Base-by-base conservation (phyloP, 176 grass and related monocot species). In the Carex parvula region DNA sequence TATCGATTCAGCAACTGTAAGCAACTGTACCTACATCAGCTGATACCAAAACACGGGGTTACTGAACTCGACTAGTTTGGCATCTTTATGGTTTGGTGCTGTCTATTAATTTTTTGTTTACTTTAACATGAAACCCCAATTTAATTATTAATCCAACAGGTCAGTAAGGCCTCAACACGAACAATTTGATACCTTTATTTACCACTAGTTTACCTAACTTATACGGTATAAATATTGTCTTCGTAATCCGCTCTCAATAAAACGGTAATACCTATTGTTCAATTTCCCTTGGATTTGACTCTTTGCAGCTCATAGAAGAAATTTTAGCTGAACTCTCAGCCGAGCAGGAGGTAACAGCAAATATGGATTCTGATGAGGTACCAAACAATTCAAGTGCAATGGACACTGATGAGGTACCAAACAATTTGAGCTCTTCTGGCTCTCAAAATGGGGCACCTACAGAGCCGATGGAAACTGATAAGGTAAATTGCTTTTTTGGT, bases 301-400 rank as follows among this genome's bases (percentile, higher is more conserved):
- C 35, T 66, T 20, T 29, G 10, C 59, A 98, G 96, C 94, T 98
- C 88, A 72, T 98, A 76, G 96, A 98, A 87, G 95, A 96, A 60
- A 91, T 95, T 80, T 91, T 90, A 48, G 70, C 93, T 76, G 93
- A 95, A 65, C 89, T 93, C 8, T 89, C 89, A 67, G 21, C 75
- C 80, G 14, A 78, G 14, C 81, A 82, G 53, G 91, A 93, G 20
- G 77, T 5, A 80, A 48, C 59, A 54, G 44, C 68, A 30, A 92
- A 93, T 53, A 98, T 93, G 96, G 93, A 98, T 5, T 90, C 85
- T 66, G 89, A 98, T 81, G 86, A 94, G 68, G 50, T 55, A 4
- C 24, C 79, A 85, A 91, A 53, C 84, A 82, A 88, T 6, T 70
- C 89, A 48, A 80, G 42, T 88, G 79, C 80, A 62, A 30, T 84